Base-by-base conservation (phyloP, 495 filamentous ascomycete genomes). In the Neurospora cerealis region DNA sequence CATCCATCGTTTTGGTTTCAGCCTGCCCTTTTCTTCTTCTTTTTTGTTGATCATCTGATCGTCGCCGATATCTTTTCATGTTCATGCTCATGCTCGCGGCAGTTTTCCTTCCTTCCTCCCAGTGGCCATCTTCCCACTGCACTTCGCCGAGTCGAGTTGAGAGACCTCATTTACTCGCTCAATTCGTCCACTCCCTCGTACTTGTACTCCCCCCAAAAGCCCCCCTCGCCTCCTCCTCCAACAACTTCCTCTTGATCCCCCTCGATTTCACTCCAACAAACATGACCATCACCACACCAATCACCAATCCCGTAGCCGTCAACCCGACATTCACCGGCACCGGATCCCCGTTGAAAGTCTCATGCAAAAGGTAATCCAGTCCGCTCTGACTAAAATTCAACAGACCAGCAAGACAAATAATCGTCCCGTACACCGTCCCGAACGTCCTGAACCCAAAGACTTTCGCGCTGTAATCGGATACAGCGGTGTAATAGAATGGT, bases 381-480 rank as follows among this genome's bases (percentile, higher is more conserved):
- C 87, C 94, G 11, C 90, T 89, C 84, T 98, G 95, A 21, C 87
- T 88, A 77, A 99, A 95, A 81, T 97, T 97, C 70, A 95, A 86
- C 13, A 99, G 77, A 7, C 96, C 96, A 2, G 94, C 90, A 4
- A 96, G 79, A 78, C 93, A 97, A 73, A 98, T 98, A 72, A 97
- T 91, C 9, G 94, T 86, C n/a, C 96, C 96, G 80, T 98, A 98
- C 36, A 99, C 93, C 72, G 92, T 97, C 36, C 95, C 95, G 75
- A 98, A 98, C 0, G 95, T 97, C 74, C 89, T 89, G 83, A 97
- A 97, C 9, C 96, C 95, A 80, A 99, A 99, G 40, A 99, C 95
- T 82, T 98, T 98, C 39, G 94, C 95, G 60, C 78, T 85, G 81
- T 97, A 98, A 83, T 99, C 96, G 10, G 88, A 90, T 70, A 93